Percentiles rank a stretch among this genome's conserved stretches.
phyloP scores from a whole-genome alignment of 2,329 filamentous ascomycete genomes.

The Fusarium sp. region DNA sequence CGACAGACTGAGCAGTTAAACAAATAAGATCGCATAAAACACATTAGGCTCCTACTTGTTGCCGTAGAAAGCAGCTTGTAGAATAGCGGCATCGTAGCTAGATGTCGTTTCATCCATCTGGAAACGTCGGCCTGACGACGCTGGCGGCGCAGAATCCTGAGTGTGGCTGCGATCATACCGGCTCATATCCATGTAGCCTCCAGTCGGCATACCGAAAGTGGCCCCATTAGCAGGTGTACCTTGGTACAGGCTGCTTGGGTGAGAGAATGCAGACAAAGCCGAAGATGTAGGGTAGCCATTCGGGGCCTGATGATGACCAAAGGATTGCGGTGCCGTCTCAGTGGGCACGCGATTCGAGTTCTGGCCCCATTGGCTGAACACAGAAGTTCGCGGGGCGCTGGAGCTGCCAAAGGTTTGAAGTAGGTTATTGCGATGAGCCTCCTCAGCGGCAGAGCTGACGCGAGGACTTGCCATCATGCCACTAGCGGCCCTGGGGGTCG shows the following conservation, averaged over 20 bases:
- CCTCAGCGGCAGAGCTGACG: conserved; percentile 39
- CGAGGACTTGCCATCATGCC: conserved; percentile 35
- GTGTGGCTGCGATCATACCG: conserved; percentile 28
- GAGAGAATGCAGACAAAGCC: conserved; percentile 55
- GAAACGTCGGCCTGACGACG: conserved; percentile 40
- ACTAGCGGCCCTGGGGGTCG: conserved; percentile 16
- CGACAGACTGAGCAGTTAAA: background rate
- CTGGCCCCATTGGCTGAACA: conserved; percentile 48
- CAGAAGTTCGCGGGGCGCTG: conserved; percentile 45
- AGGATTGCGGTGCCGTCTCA: conserved; percentile 32
- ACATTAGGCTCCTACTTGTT: conserved; percentile 36
- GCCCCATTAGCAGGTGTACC: conserved; percentile 55
- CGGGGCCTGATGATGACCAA: conserved; percentile 27
- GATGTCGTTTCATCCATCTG: conserved; percentile 50
- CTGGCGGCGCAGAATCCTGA: conserved; percentile 27
- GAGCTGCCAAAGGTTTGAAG: conserved; percentile 50
- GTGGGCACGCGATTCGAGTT: conserved; percentile 33
- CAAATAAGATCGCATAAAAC: background rate
- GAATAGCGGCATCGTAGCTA: conserved; percentile 51
- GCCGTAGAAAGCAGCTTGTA: conserved; percentile 49
- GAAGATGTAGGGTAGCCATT: conserved; percentile 43
- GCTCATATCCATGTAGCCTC: conserved; percentile 23
- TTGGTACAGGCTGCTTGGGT: conserved; percentile 62
- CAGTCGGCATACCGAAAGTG: conserved; percentile 25
- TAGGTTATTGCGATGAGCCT: conserved; percentile 49